Percentiles rank a stretch among this genome's conserved stretches.
These are phyloP conservation scores for Neofusicoccum parvum DNA, from an alignment of 2,329 filamentous ascomycete genomes.

Conservation along the genomic window DNA sequence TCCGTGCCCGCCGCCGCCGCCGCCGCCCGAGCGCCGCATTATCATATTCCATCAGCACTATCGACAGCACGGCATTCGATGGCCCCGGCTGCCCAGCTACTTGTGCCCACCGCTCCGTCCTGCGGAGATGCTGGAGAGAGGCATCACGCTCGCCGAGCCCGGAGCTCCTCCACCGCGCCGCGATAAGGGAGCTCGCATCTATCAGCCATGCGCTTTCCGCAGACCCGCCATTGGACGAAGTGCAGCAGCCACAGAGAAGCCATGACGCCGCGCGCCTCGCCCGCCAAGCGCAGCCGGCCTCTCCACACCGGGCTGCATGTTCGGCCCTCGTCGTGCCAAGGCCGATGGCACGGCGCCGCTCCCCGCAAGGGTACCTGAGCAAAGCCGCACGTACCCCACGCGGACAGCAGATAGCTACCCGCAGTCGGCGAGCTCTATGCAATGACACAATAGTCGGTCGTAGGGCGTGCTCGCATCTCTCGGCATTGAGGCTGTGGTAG, in stretches of 20 bases:
- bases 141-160: neutral
- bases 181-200: constrained; percentile 1
- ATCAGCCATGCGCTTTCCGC: neutral
- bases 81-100: neutral
- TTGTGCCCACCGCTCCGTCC: neutral
- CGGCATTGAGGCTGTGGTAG: neutral
- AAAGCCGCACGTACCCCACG: constrained; percentile 2
- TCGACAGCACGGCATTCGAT: neutral
- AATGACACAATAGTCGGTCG: neutral
- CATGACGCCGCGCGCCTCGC: neutral
- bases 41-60: neutral
- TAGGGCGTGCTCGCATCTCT: neutral
- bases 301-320: neutral
- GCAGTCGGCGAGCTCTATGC: neutral
- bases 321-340: constrained; percentile 7
- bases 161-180: neutral
- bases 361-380: constrained; percentile 13
- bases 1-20: no score
- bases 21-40: neutral
- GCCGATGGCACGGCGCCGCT: neutral
- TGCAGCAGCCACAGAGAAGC: neutral
- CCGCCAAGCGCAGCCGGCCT: neutral
- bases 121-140: neutral
- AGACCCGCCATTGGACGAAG: neutral
- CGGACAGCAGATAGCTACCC: constrained; percentile 9